Base-by-base conservation (phyloP, 495 filamentous ascomycete genomes). In the Pyronema omphalodes region DNA sequence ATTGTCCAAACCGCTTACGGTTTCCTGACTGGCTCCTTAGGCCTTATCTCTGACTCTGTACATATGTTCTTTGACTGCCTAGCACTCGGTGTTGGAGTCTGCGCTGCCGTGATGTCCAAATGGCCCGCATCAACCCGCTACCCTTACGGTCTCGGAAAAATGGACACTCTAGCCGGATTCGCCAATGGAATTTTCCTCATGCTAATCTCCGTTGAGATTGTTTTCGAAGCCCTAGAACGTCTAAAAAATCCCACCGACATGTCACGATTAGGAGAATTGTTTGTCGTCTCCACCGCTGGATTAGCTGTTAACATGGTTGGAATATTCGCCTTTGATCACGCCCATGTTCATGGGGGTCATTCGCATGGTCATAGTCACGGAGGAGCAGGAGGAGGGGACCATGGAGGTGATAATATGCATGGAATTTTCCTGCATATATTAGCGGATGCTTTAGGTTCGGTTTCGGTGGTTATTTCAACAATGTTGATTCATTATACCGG, bases 1-100 rank as follows among this genome's bases (percentile, higher is more conserved):
- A 71, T 86, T 11, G 78, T 96, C 2, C 91, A 99, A 63, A 81
- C 89, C 15, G 84, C 85, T 35, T 99, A 99, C 63, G 91, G 91
- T 35, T 88, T 91, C 58, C 65, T 86, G 9, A 94, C 88, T 6
- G 88, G 91, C 52, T 96, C 93, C 0, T 74, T 99, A 6, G 91
- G 91, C 0, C 74, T 99, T 3, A 79, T 99, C 4, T 94, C 86
- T 59, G 91, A 99, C 67, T 94, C 86, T 63, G 93, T 99, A 56
- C 91, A 99, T 68, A 99, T 99, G 91, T 93, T 99, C 65, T 99
- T 99, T 58, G 91, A 99, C 67, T 99, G 91, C 58, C 75, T 94
- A 11, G 91, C 91, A 15, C 74, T 99, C 17, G 81, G 83, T 0
- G 85, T 96, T 12, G 91, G 91, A 11, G 75, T 99, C 7, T 86